Evolutionary conservation across 495 filamentous ascomycete genomes (phyloP).

Genomic region (Penicillium taxi): DNA sequence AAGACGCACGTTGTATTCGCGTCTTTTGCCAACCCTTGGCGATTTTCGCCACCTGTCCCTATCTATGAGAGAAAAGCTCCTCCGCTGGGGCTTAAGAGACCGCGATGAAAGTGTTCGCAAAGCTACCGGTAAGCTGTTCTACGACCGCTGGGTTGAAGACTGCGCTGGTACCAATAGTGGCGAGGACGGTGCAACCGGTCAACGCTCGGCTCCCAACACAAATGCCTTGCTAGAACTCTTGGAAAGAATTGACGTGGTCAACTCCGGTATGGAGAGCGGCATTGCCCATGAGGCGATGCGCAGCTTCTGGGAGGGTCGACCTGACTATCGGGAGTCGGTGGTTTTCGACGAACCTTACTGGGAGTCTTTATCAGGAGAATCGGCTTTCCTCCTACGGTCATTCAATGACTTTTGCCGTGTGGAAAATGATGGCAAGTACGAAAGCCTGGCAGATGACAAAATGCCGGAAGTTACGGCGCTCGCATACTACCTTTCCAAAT

Average conservation of each 20-base stretch:
- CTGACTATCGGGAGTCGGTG: slow-evolving; percentile 79
- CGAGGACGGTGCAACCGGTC: slow-evolving; percentile 31
- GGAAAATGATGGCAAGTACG: slow-evolving; percentile 61
- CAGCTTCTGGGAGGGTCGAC: slow-evolving; percentile 89
- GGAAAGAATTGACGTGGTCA: slow-evolving; percentile 87
- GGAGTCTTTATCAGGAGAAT: slow-evolving; percentile 77
- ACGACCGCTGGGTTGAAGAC: slow-evolving; percentile 93
- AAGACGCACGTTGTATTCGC: slow-evolving; percentile 77
- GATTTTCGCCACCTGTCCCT: slow-evolving; percentile 94
- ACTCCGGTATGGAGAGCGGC: slow-evolving; percentile 81
- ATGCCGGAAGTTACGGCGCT: slow-evolving; percentile 90
- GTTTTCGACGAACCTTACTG: slow-evolving; percentile 81
- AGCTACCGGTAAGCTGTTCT: slow-evolving; percentile 82
- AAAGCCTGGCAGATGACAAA: slow-evolving; percentile 74
- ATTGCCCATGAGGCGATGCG: slow-evolving; percentile 88
- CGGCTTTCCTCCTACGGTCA: slow-evolving; percentile 76
- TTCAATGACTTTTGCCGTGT: slow-evolving; percentile 87
- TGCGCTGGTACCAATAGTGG: slow-evolving; percentile 59
- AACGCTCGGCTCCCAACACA: slow-evolving; percentile 54
- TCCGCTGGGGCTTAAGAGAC: slow-evolving; percentile 91
- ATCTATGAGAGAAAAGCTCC: slow-evolving; percentile 91
- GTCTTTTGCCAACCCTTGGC: slow-evolving; percentile 78
- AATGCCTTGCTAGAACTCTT: slow-evolving; percentile 80
- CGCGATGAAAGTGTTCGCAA: slow-evolving; percentile 91
- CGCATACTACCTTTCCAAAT: slow-evolving; percentile 70